Evolutionary conservation across 176 grass and related monocot species (phyloP).

Genomic region (Lolium multiflorum): DNA sequence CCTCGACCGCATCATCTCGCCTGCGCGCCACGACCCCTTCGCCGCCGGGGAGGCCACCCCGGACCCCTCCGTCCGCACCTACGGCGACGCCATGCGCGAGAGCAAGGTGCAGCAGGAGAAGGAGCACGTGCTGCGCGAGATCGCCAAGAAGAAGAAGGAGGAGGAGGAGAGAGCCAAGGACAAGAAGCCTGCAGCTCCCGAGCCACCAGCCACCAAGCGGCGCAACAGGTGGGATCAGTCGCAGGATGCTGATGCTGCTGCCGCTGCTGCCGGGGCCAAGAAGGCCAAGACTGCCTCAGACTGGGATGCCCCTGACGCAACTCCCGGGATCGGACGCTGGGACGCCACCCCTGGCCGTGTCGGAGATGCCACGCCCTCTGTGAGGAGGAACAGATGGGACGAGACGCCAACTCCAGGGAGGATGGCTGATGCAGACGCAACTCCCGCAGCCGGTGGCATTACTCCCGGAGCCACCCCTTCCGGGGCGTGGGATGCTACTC

Average conservation of each 20-base stretch:
- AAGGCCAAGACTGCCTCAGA: constrained; percentile 75
- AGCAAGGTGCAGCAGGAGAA: constrained; percentile 63
- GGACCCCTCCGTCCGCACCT: constrained; percentile 79
- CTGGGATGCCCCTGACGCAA: constrained; percentile 94
- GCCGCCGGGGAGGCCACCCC: constrained; percentile 84
- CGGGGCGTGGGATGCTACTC: constrained; percentile 92
- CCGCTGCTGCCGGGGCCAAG: constrained; percentile 37
- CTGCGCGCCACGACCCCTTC: constrained; percentile 86
- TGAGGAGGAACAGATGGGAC: constrained; percentile 92
- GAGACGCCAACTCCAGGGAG: constrained; percentile 91
- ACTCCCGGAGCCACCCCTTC: constrained; percentile 81
- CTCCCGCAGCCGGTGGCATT: constrained; percentile 69
- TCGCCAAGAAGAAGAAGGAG: constrained; percentile 82
- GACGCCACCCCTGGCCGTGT: constrained; percentile 73
- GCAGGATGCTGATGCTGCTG: constrained; percentile 62
- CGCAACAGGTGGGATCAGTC: constrained; percentile 98
- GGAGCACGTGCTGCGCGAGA: constrained; percentile 73
- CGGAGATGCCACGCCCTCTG: constrained; percentile 70
- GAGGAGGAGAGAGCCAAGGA: constrained; percentile 76
- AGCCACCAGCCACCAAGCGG: constrained; percentile 54
- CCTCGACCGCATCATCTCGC: constrained; percentile 83
- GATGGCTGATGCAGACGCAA: constrained; percentile 86
- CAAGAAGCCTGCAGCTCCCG: constrained; percentile 57
- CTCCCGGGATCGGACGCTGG: constrained; percentile 86
- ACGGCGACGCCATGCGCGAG: constrained; percentile 81